Percentiles rank a stretch among this genome's conserved stretches.
phyloP scores from a whole-genome alignment of 495 filamentous ascomycete genomes.

The Xanthoparmelia taractica region DNA sequence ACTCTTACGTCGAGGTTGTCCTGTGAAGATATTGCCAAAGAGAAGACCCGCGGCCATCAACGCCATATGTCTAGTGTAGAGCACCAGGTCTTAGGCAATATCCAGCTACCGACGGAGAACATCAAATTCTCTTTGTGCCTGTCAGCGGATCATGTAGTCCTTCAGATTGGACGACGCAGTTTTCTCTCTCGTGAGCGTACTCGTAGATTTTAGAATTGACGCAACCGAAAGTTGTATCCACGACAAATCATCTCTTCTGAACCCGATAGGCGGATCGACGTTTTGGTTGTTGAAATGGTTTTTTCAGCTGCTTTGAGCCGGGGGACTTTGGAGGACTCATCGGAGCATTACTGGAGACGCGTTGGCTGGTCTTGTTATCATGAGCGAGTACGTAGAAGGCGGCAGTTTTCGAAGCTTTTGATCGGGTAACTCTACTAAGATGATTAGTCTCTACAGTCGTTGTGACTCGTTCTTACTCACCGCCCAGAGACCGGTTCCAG shows the following conservation, averaged over 20 bases:
- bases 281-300: constrained; percentile 2
- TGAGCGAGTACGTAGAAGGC: constrained; percentile 1
- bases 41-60: constrained; percentile 1
- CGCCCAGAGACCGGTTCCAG: constrained; percentile 1
- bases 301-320: constrained; percentile 1
- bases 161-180: constrained; percentile 1
- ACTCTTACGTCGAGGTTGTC: constrained; percentile 2
- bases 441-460: constrained; percentile 2
- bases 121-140: constrained; percentile 7
- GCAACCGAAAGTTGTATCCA: not conserved
- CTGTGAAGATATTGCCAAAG: constrained; percentile 4
- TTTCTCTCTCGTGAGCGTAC: constrained; percentile 1
- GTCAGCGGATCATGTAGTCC: constrained; percentile 5
- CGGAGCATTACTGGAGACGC: constrained; percentile 2
- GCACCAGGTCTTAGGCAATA: not conserved
- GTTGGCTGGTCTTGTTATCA: constrained; percentile 1
- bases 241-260: constrained; percentile 1
- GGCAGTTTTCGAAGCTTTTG: constrained; percentile 2
- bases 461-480: not conserved
- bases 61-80: constrained; percentile 4
- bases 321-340: constrained; percentile 7
- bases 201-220: not conserved
- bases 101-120: constrained; percentile 3
- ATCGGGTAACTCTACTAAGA: not conserved
- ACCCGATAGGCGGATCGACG: constrained; percentile 3